These are phyloP conservation scores for Fusarium nisikadoi DNA, from an alignment of 2,329 filamentous ascomycete genomes.

Conservation along the genomic window DNA sequence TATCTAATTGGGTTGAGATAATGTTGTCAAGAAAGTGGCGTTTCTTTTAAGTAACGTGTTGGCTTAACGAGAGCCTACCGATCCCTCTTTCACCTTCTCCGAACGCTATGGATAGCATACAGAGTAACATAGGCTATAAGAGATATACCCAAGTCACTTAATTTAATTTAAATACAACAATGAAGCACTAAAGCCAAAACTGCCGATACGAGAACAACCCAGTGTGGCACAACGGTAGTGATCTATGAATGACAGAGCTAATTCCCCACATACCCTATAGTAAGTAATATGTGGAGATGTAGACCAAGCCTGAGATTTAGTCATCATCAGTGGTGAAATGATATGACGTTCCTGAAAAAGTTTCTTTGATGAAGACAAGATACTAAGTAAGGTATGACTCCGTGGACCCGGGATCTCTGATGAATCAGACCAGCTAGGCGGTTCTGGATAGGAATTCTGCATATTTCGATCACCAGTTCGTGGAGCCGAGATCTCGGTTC, in stretches of 20 bases:
- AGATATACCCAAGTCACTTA: background rate
- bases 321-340: background rate
- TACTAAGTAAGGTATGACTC: background rate
- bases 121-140: background rate
- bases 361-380: background rate
- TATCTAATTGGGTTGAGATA: background rate
- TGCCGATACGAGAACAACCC: background rate
- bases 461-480: background rate
- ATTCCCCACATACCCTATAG: background rate
- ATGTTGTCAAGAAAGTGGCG: background rate
- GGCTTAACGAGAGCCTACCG: background rate
- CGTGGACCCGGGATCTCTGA: background rate
- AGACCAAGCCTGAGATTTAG: background rate
- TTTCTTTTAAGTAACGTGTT: no score
- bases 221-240: background rate
- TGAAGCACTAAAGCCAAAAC: background rate
- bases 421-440: background rate
- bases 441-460: conserved; percentile 20
- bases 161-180: background rate
- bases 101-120: background rate
- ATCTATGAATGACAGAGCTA: background rate
- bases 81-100: background rate
- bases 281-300: background rate
- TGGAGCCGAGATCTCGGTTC: conserved; percentile 29
- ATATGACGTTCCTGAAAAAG: background rate